Conservation (phyloP, 1,139 yeast genomes). For the Saccharomyces hybrid region DNA sequence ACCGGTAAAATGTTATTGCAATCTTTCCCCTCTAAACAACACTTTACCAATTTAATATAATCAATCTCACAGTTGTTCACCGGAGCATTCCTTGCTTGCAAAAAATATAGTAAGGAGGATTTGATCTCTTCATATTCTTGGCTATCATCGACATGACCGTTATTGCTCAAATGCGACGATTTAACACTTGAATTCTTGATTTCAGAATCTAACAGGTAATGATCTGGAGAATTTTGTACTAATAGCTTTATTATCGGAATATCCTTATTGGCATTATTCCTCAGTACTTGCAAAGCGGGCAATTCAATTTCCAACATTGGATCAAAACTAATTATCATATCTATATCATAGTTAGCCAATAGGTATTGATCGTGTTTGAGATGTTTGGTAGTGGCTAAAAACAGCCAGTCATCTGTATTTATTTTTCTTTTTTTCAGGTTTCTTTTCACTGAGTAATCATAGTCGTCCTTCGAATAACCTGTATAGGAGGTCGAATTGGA, state of each 20-base stretch:
- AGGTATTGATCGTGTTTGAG: conserved; percentile 28
- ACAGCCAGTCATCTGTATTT: conserved; percentile 31
- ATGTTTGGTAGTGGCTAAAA: conserved; percentile 39
- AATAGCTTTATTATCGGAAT: conserved; percentile 36
- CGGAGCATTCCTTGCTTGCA: conserved; percentile 6
- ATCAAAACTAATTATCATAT: conserved; percentile 55
- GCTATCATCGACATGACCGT: conserved; percentile 8
- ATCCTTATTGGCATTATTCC: conserved; percentile 4
- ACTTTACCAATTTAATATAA: conserved; percentile 13
- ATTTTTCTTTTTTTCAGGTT: conserved; percentile 3
- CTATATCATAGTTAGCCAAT: conserved; percentile 32
- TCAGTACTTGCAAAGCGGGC: conserved; percentile 23
- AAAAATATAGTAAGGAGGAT: conserved; percentile 23
- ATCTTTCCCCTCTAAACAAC: conserved; percentile 11
- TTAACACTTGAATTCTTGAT: neutral
- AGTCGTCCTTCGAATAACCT: conserved; percentile 33
- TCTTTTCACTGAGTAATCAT: conserved; percentile 33
- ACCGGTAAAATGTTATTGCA: conserved; percentile 14
- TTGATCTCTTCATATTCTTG: conserved; percentile 15
- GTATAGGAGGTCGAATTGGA: conserved; percentile 33
- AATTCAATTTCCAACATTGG: conserved; percentile 40
- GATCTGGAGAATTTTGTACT: conserved; percentile 38
- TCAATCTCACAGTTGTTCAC: conserved; percentile 1
- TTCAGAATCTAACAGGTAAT: conserved; percentile 23
- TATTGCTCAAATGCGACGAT: neutral